Base-by-base conservation (phyloP, 2,329 filamentous ascomycete species). In the Endoconidiophora laricicola region DNA sequence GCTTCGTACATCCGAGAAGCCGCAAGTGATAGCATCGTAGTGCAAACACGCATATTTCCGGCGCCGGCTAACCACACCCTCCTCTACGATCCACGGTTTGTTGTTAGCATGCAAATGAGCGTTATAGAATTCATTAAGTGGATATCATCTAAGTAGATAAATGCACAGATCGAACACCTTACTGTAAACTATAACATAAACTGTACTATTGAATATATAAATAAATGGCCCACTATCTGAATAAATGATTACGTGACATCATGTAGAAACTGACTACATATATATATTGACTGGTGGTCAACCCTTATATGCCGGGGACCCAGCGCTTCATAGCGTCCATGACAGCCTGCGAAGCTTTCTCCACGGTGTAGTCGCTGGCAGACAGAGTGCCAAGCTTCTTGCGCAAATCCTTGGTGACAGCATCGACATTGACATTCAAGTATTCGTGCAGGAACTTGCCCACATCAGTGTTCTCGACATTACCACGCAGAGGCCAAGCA, bases 391-490 rank as follows among this genome's bases (percentile, higher is more conserved):
- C 42, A 40, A 50, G 40, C 48, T 78, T 79, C 55, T 78, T 66
- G 57, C 70, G 74, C 42, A 98, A 66, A 63, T 91, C 80, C 59
- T 77, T 69, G 1, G 88, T 95, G 50, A 96, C 78, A 29, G 71
- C 70, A 1, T 85, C 75, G 1, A 94, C 76, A 60, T 95, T 81
- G 1, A 96, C 76, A 45, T 76, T 75, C 0, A 98, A 73, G 60
- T 91, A 98, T 6, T 78, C 68, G 6, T 78, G 70, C 52, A 98
- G 66, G 63, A 95, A 98, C 42, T 74, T 69, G 33, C 91, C 91
- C 1, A 98, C 74, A 23, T 96, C 87, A 0, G 81, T 96, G 62
- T 98, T 98, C 69, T 98, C 91, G 49, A 93, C 81, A 62, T 96
- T 96, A 6, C 90, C 90, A 2, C 76, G 68, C 5, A 94, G 70